Percentiles rank a stretch among this genome's conserved stretches.
phyloP scores from a whole-genome alignment of 768 basidiomycete species.

The Boletus tylopilopsis region DNA sequence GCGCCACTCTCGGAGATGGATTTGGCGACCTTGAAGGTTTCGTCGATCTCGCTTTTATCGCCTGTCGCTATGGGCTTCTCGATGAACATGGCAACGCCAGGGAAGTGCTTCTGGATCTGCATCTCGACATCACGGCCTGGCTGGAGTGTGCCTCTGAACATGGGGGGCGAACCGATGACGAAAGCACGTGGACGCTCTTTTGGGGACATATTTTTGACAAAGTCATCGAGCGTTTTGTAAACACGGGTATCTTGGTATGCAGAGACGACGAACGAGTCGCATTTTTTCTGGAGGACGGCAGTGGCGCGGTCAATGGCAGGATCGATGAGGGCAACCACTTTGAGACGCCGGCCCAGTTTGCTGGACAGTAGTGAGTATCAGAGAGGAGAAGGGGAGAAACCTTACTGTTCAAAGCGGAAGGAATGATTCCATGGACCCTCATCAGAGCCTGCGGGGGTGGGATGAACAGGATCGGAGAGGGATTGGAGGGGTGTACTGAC shows the following conservation, averaged over 20 bases:
- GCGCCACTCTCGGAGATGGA: constrained; percentile 65
- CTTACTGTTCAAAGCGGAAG: constrained; percentile 85
- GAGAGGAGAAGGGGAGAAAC: constrained; percentile 5
- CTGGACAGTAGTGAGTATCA: constrained; percentile 36
- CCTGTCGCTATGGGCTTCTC: constrained; percentile 93
- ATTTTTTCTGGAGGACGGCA: constrained; percentile 81
- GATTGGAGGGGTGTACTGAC: constrained; percentile 35
- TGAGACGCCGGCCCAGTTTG: constrained; percentile 94
- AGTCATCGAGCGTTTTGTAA: constrained; percentile 84
- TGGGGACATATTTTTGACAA: constrained; percentile 63
- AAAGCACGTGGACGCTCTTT: constrained; percentile 74
- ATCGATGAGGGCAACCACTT: constrained; percentile 93
- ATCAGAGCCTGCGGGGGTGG: constrained; percentile 55
- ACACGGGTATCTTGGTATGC: constrained; percentile 88
- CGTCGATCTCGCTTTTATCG: constrained; percentile 58
- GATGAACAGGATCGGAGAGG: constrained; percentile 6
- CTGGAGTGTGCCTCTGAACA: constrained; percentile 78
- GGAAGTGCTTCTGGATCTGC: constrained; percentile 84
- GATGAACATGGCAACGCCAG: constrained; percentile 83
- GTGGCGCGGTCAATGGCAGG: constrained; percentile 80
- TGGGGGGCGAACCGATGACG: constrained; percentile 89
- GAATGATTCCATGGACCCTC: constrained; percentile 95
- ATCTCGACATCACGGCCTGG: constrained; percentile 82
- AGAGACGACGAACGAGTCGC: constrained; percentile 87
- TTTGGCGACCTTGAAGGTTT: constrained; percentile 70